Evolutionary conservation across 306 rosid species (phyloP).

Genomic region (Datisca glomerata): DNA sequence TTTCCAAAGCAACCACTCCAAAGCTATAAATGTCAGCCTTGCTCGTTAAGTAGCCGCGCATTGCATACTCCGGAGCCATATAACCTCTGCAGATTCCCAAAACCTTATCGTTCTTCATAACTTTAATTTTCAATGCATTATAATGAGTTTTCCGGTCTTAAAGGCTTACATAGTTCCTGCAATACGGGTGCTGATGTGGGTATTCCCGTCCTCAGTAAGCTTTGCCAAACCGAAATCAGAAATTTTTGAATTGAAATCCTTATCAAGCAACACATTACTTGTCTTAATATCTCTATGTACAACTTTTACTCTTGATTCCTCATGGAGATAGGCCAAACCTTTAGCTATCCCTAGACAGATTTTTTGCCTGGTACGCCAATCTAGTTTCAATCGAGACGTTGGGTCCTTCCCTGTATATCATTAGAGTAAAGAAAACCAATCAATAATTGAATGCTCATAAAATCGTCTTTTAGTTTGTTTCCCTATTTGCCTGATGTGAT

Average conservation of each 20-base stretch:
- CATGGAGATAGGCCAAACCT: conserved; percentile 87
- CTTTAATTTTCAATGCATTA: no score
- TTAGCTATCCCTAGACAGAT: conserved; percentile 82
- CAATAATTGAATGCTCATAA: no score
- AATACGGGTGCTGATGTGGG: conserved; percentile 79
- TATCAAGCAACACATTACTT: conserved; percentile 86
- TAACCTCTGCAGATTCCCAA: conserved; percentile 79
- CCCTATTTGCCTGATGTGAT: no score
- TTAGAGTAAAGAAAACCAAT: background rate
- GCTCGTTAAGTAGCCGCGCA: conserved; percentile 78
- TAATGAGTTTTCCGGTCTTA: no score
- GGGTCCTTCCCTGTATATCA: conserved; percentile 43
- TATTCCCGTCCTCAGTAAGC: conserved; percentile 76
- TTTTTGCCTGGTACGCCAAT: conserved; percentile 81
- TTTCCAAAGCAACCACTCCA: conserved; percentile 85
- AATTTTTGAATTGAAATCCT: conserved; percentile 73
- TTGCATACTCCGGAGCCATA: conserved; percentile 97
- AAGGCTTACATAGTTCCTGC: conserved; percentile 93
- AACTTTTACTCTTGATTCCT: conserved; percentile 71
- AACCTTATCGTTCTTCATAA: no score
- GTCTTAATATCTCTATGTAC: conserved; percentile 92
- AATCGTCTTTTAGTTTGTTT: no score
- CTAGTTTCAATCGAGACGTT: conserved; percentile 32
- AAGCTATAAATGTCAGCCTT: conserved; percentile 93
- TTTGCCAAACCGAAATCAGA: conserved; percentile 98